Evolutionary conservation across 176 grass and related monocot species (phyloP).

Genomic region (Zea luxurians): DNA sequence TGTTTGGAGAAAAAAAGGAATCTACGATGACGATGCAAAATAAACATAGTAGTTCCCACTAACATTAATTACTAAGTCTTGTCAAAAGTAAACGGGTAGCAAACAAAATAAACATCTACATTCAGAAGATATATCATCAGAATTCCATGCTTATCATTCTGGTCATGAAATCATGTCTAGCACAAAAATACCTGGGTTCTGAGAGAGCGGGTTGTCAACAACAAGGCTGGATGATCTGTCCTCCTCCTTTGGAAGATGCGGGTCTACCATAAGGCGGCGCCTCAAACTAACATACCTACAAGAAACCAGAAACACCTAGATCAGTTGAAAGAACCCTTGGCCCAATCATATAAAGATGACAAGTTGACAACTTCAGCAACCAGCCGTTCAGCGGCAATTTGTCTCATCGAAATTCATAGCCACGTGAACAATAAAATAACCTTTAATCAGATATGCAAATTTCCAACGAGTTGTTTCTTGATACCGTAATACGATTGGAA

Average conservation of each 20-base stretch:
- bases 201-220: constrained; percentile 93
- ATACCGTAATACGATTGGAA: constrained; percentile 1
- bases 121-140: neutral
- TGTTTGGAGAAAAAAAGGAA: neutral
- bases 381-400: constrained; percentile 9
- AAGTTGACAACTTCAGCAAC: neutral
- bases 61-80: constrained; percentile 29
- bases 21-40: neutral
- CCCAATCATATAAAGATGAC: constrained; percentile 14
- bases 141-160: constrained; percentile 1
- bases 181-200: constrained; percentile 78
- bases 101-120: neutral
- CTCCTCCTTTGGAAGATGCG: constrained; percentile 70
- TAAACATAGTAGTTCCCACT: neutral
- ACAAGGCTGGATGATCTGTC: constrained; percentile 51
- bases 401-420: constrained; percentile 1
- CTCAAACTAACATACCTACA: constrained; percentile 81
- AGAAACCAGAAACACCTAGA: constrained; percentile 9
- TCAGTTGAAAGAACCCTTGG: constrained; percentile 20
- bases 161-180: neutral
- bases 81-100: neutral
- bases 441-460: neutral
- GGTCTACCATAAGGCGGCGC: constrained; percentile 72
- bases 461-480: constrained; percentile 14
- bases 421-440: constrained; percentile 29